These are phyloP conservation scores for Leptodontidium sp. DNA, from an alignment of 2,329 filamentous ascomycete genomes.

Conservation along the genomic window DNA sequence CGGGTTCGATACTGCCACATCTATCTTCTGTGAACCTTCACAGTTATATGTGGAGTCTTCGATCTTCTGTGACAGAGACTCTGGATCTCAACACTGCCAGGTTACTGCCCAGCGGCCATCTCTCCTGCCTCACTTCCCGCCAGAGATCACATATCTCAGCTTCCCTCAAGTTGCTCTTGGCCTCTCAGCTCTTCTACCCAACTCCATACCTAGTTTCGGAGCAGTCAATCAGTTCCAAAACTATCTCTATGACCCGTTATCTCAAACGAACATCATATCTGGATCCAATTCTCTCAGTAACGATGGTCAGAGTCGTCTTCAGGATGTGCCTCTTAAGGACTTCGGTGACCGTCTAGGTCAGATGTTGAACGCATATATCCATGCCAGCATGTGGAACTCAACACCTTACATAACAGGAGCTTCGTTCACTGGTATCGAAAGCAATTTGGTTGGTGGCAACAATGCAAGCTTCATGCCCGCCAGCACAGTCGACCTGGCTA, in stretches of 20 bases:
- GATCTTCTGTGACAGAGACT: conserved; percentile 35
- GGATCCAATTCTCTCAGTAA: conserved; percentile 25
- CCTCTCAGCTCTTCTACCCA: conserved; percentile 33
- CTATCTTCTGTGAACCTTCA: conserved; percentile 34
- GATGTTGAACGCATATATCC: conserved; percentile 36
- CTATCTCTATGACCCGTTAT: conserved; percentile 34
- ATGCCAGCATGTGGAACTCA: conserved; percentile 36
- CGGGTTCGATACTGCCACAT: conserved; percentile 29
- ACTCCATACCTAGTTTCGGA: conserved; percentile 29
- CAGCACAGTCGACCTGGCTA: conserved; percentile 22
- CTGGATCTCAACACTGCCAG: conserved; percentile 28
- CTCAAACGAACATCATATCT: conserved; percentile 25
- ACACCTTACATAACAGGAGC: conserved; percentile 34
- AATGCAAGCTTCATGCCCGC: conserved; percentile 34
- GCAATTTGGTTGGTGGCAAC: conserved; percentile 30
- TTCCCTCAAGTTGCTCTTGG: conserved; percentile 35
- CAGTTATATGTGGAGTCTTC: conserved; percentile 37
- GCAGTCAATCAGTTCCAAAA: conserved; percentile 37
- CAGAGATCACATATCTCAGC: conserved; percentile 36
- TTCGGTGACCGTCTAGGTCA: conserved; percentile 38
- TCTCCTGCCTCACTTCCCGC: conserved; percentile 32
- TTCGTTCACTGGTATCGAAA: conserved; percentile 29
- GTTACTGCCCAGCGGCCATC: conserved; percentile 40
- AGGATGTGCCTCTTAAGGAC: conserved; percentile 27
- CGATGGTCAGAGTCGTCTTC: conserved; percentile 24